Evolutionary conservation across 2,329 filamentous ascomycete species (phyloP).

Genomic region (Talaromyces sp.): DNA sequence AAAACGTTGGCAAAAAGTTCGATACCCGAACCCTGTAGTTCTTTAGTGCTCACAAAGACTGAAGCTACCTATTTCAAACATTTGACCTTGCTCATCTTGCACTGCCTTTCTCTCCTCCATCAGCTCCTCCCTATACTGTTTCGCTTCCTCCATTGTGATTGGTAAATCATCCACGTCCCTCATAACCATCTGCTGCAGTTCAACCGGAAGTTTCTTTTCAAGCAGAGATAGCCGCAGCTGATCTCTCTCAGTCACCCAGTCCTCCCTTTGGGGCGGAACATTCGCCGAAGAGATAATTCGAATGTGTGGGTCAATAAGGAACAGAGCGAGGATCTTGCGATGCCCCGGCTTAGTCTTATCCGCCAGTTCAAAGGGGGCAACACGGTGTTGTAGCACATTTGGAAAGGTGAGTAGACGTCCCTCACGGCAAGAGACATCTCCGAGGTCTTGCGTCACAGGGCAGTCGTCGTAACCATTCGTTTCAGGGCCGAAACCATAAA

Average conservation of each 20-base stretch:
- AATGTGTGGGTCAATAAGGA: slow-evolving; percentile 54
- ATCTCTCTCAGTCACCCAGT: slow-evolving; percentile 31
- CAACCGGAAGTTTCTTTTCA: slow-evolving; percentile 15
- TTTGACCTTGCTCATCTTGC: not conserved
- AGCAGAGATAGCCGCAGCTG: slow-evolving; percentile 20
- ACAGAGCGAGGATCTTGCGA: slow-evolving; percentile 52
- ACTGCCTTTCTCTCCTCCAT: slow-evolving; percentile 5
- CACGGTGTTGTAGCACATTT: slow-evolving; percentile 47
- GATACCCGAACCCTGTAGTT: no score
- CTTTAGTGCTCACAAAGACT: slow-evolving; percentile 5
- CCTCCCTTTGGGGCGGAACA: slow-evolving; percentile 48
- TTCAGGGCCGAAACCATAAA: slow-evolving; percentile 21
- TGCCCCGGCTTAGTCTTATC: slow-evolving; percentile 51
- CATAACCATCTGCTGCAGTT: slow-evolving; percentile 3
- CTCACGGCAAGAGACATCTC: slow-evolving; percentile 16
- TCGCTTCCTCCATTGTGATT: slow-evolving; percentile 36
- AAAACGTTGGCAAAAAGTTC: no score
- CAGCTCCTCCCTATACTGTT: slow-evolving; percentile 24
- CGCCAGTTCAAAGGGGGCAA: slow-evolving; percentile 45
- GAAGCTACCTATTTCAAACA: not conserved
- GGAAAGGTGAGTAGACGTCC: slow-evolving; percentile 26
- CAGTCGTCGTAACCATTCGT: slow-evolving; percentile 6
- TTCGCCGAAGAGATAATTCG: slow-evolving; percentile 52
- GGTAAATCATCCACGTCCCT: not conserved
- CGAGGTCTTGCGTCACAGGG: slow-evolving; percentile 21